A percentile compares a stretch with the other conserved stretches of the same genome.
phyloP scores from a whole-genome alignment of 305 asterid species.

The Solanum hybrid region DNA sequence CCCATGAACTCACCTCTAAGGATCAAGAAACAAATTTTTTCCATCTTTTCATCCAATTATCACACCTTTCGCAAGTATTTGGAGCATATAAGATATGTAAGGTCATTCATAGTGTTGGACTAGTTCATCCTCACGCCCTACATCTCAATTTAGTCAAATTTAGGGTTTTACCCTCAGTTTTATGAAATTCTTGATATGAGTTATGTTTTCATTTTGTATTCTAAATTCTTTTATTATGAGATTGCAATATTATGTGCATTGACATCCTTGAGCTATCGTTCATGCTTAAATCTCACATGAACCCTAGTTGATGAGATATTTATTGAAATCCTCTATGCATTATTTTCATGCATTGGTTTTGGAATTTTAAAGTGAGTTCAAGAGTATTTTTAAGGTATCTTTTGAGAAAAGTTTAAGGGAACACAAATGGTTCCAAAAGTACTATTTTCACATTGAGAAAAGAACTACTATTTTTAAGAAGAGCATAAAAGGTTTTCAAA shows the following conservation, averaged over 20 bases:
- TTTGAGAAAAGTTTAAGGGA: not conserved
- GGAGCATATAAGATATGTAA: not conserved
- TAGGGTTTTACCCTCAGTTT: not conserved
- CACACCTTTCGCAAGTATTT: not conserved
- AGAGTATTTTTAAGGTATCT: not conserved
- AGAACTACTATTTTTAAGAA: not conserved
- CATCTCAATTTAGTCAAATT: not conserved
- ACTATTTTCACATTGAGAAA: not conserved
- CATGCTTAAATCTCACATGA: not conserved
- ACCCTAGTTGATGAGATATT: not conserved
- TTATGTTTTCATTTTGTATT: not conserved
- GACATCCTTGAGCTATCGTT: not conserved
- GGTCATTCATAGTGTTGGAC: not conserved
- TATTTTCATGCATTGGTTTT: not conserved
- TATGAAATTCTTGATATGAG: not conserved
- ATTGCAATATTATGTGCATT: not conserved
- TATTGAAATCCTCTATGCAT: not conserved
- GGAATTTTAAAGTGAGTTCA: not conserved
- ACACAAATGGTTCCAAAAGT: not conserved
- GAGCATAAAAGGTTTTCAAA: not conserved
- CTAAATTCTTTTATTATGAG: not conserved
- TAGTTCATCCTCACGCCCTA: not conserved
- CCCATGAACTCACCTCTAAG: not conserved
- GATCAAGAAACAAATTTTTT: not conserved
- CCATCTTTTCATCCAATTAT: not conserved